phyloP scores from a whole-genome alignment of 2,329 filamentous ascomycete genomes.

The Tolypocladium inflatum region DNA sequence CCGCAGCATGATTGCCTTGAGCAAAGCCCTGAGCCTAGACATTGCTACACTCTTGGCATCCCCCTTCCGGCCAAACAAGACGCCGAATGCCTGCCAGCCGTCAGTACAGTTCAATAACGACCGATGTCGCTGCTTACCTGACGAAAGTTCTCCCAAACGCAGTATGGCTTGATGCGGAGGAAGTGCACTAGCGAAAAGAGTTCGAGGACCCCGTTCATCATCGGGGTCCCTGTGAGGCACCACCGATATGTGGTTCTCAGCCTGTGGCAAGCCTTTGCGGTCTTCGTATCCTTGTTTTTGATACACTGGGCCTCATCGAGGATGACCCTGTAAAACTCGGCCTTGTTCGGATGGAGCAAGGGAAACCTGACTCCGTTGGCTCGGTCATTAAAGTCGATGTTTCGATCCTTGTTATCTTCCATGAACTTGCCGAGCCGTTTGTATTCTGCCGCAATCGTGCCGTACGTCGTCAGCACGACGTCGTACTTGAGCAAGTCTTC shows the following conservation, averaged over 20 bases:
- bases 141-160: conserved; percentile 52
- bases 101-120: conserved; percentile 6
- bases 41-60: conserved; percentile 56
- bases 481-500: conserved; percentile 58
- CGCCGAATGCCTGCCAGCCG: conserved; percentile 28
- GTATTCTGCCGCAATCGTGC: conserved; percentile 55
- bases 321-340: conserved; percentile 71
- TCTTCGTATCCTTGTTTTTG: conserved; percentile 66
- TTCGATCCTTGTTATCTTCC: conserved; percentile 33
- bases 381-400: conserved; percentile 26
- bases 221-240: conserved; percentile 75
- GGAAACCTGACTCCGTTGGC: conserved; percentile 32
- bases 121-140: conserved; percentile 24
- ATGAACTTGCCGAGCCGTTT: conserved; percentile 50
- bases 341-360: conserved; percentile 46
- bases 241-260: conserved; percentile 64
- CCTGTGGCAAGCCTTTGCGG: conserved; percentile 56
- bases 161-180: conserved; percentile 67
- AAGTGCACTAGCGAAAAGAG: conserved; percentile 72
- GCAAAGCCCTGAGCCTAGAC: conserved; percentile 60
- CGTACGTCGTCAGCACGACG: conserved; percentile 80
- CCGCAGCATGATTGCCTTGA: conserved; percentile 73
- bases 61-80: conserved; percentile 23
- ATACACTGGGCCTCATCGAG: conserved; percentile 81
- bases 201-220: conserved; percentile 79